These are phyloP conservation scores for Bruguiera parviflora DNA, from an alignment of 345 rosid genomes.

Conservation along the genomic window DNA sequence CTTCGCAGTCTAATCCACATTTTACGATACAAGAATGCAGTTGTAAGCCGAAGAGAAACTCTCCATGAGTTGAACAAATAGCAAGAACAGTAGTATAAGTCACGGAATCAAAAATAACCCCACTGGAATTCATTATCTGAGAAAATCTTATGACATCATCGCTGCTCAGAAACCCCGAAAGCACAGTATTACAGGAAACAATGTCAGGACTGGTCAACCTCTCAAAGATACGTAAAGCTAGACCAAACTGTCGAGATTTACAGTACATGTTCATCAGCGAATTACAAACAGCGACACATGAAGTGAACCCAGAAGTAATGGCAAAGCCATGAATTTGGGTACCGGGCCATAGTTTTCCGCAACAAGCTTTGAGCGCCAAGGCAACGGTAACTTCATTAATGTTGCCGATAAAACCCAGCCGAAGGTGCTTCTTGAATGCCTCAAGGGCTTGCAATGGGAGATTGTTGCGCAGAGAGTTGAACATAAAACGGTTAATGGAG, in stretches of 20 bases:
- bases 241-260: constrained; percentile 48
- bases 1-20: constrained; percentile 53
- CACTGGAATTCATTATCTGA: constrained; percentile 45
- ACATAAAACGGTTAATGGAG: constrained; percentile 38
- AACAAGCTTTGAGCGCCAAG: constrained; percentile 64
- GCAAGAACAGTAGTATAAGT: constrained; percentile 59
- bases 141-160: constrained; percentile 53
- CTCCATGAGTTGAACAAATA: constrained; percentile 50
- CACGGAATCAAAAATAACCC: constrained; percentile 55
- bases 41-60: constrained; percentile 61
- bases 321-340: constrained; percentile 73
- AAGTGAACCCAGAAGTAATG: constrained; percentile 52
- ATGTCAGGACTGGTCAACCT: constrained; percentile 55
- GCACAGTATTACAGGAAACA: constrained; percentile 89
- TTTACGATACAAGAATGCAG: constrained; percentile 53
- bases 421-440: constrained; percentile 40
- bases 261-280: constrained; percentile 69
- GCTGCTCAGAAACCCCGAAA: constrained; percentile 61
- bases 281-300: constrained; percentile 53
- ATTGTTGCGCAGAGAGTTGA: constrained; percentile 31
- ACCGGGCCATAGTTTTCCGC: constrained; percentile 46
- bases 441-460: constrained; percentile 38
- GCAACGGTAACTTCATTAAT: constrained; percentile 57
- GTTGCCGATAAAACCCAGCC: constrained; percentile 18
- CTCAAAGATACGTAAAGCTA: constrained; percentile 60